Conservation (phyloP, 2,329 filamentous ascomycete genomes). For the Colletotrichum echinochloae region DNA sequence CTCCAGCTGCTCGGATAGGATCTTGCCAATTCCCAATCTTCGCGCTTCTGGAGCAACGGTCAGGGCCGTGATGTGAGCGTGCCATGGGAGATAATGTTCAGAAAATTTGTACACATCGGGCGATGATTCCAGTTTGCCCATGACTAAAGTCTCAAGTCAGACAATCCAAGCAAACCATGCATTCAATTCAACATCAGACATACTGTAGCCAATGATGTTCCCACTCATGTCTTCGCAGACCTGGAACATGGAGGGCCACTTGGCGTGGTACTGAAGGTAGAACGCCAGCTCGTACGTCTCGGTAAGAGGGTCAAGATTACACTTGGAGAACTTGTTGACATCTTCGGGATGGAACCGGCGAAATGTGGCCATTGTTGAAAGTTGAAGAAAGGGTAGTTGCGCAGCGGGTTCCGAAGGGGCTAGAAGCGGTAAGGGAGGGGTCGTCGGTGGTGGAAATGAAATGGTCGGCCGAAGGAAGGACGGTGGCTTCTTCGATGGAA, state of each 20-base stretch:
- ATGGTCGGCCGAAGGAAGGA: background rate
- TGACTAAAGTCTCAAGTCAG: slow-evolving; percentile 70
- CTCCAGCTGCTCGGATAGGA: slow-evolving; percentile 85
- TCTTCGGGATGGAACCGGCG: slow-evolving; percentile 87
- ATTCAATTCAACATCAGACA: slow-evolving; percentile 47
- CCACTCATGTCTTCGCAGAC: slow-evolving; percentile 88
- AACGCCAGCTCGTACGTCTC: slow-evolving; percentile 97
- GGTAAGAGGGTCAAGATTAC: slow-evolving; percentile 96
- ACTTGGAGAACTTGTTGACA: slow-evolving; percentile 89
- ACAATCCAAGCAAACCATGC: slow-evolving; percentile 36
- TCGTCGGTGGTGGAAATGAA: background rate
- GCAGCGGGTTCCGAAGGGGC: slow-evolving; percentile 4
- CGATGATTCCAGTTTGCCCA: slow-evolving; percentile 95
- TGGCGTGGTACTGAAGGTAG: slow-evolving; percentile 94
- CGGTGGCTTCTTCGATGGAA: background rate
- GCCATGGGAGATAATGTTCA: slow-evolving; percentile 97
- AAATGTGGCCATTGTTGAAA: slow-evolving; percentile 76
- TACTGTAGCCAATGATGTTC: slow-evolving; percentile 96
- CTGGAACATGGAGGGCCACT: slow-evolving; percentile 95
- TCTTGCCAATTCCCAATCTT: slow-evolving; percentile 86
- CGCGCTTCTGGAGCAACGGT: slow-evolving; percentile 91
- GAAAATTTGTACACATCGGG: slow-evolving; percentile 80
- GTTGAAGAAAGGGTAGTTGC: background rate
- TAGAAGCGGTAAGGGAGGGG: slow-evolving; percentile 7
- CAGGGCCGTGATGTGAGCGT: slow-evolving; percentile 96